Evolutionary conservation across 2,329 filamentous ascomycete genomes (phyloP).

Genomic region (Calycina herbarum): DNA sequence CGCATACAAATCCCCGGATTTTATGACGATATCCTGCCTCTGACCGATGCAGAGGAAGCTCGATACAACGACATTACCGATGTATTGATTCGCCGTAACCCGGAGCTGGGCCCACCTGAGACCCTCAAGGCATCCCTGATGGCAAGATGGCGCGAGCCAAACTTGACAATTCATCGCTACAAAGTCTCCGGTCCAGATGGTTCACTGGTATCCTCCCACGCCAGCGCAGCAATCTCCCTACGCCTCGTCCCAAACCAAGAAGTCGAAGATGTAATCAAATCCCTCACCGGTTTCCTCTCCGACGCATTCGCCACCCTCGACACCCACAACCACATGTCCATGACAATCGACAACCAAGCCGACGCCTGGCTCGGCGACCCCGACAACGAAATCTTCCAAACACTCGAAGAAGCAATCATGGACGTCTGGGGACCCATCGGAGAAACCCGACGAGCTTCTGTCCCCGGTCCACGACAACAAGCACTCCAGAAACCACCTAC

Average conservation of each 20-base stretch:
- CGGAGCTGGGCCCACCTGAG: slow-evolving; percentile 57
- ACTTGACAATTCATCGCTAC: slow-evolving; percentile 89
- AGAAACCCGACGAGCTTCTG: slow-evolving; percentile 38
- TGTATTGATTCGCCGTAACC: slow-evolving; percentile 71
- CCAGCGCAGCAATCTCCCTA: slow-evolving; percentile 84
- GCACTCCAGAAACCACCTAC: slow-evolving; percentile 23
- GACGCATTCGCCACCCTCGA: slow-evolving; percentile 72
- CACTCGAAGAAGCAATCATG: slow-evolving; percentile 80
- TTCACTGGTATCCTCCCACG: slow-evolving; percentile 86
- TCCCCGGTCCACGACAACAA: slow-evolving; percentile 40
- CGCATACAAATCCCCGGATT: slow-evolving; percentile 83
- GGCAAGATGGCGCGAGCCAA: slow-evolving; percentile 93
- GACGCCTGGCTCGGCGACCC: slow-evolving; percentile 96
- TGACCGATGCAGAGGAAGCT: slow-evolving; percentile 73
- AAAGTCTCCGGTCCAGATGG: slow-evolving; percentile 91
- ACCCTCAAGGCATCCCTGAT: slow-evolving; percentile 82
- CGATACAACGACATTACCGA: slow-evolving; percentile 83
- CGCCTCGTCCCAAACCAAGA: slow-evolving; percentile 93
- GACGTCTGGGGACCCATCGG: slow-evolving; percentile 73
- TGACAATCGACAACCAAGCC: slow-evolving; percentile 88
- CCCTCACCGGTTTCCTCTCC: slow-evolving; percentile 66
- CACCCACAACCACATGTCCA: slow-evolving; percentile 76
- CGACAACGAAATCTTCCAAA: slow-evolving; percentile 85
- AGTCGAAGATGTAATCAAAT: slow-evolving; percentile 70
- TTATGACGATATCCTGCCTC: slow-evolving; percentile 77